A percentile compares a stretch with the other conserved stretches of the same genome.
These are phyloP conservation scores for Hyphopichia buzzinii DNA, from an alignment of 1,139 yeast genomes.

Conservation along the genomic window DNA sequence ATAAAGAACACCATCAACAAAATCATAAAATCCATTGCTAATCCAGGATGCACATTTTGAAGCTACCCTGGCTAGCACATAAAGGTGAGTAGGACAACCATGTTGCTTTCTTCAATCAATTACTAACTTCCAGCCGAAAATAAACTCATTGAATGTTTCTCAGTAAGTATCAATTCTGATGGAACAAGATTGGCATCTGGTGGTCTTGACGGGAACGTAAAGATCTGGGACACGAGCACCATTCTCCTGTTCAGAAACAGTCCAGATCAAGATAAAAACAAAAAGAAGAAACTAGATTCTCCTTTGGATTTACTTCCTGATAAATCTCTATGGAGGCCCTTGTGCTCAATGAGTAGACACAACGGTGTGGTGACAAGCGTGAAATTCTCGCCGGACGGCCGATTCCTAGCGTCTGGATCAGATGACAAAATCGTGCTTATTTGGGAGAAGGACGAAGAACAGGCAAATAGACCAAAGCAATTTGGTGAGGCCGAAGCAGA, in stretches of 20 bases:
- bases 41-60: conserved; percentile 62
- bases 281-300: conserved; percentile 5
- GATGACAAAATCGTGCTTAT: conserved; percentile 89
- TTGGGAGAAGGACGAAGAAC: conserved; percentile 86
- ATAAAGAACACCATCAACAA: neutral
- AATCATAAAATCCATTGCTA: too few species aligned
- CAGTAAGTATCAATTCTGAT: conserved; percentile 77
- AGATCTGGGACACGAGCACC: conserved; percentile 77
- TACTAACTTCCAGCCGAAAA: conserved; percentile 56
- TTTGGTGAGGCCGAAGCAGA: conserved; percentile 60
- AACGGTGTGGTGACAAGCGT: conserved; percentile 94
- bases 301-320: conserved; percentile 24
- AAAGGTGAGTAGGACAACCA: conserved; percentile 50
- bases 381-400: conserved; percentile 86
- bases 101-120: conserved; percentile 1
- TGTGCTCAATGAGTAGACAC: conserved; percentile 81
- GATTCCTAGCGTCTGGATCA: conserved; percentile 89
- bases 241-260: conserved; percentile 18
- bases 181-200: conserved; percentile 90
- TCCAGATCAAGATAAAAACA: conserved; percentile 8
- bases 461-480: conserved; percentile 38
- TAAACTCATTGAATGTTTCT: conserved; percentile 78
- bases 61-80: conserved; percentile 84
- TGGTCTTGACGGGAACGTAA: conserved; percentile 90
- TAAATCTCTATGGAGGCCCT: conserved; percentile 49